phyloP scores from a whole-genome alignment of 805 yeast species.

The Starmerella ratchasimensis region DNA sequence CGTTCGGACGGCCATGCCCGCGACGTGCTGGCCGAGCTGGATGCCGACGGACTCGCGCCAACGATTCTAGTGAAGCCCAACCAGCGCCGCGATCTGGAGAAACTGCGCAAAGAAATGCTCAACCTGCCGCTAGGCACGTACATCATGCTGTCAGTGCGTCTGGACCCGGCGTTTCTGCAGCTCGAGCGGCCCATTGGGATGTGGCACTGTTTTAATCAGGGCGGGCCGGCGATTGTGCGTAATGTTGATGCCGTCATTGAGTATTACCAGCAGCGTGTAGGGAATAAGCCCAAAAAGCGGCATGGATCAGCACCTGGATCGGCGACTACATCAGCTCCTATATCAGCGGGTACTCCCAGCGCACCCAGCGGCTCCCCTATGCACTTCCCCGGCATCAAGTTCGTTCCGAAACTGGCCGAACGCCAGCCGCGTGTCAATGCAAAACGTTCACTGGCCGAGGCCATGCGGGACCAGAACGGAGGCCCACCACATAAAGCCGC shows the following conservation, averaged over 20 bases:
- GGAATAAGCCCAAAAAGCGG: too few species aligned
- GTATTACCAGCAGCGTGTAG: too few species aligned
- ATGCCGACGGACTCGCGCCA: neutral
- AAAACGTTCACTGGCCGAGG: too few species aligned
- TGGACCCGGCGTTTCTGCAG: neutral
- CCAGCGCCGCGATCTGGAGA: conserved; percentile 1
- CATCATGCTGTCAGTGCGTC: neutral
- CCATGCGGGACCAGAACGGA: too few species aligned
- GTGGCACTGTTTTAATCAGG: neutral
- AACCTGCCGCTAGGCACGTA: neutral
- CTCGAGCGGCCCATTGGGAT: neutral
- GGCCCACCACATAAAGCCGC: too few species aligned
- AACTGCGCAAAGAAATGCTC: conserved; percentile 1
- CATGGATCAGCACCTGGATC: too few species aligned
- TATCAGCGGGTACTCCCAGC: too few species aligned
- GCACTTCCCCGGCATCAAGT: too few species aligned
- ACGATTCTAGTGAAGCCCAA: conserved; percentile 1
- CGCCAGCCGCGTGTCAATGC: too few species aligned
- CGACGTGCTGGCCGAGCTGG: conserved; percentile 5
- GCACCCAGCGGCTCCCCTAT: too few species aligned
- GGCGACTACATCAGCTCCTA: too few species aligned
- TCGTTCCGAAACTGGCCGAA: too few species aligned
- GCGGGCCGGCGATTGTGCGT: neutral
- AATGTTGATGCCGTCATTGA: neutral
- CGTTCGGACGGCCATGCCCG: neutral